Percentiles rank a stretch among this genome's conserved stretches.
Evolutionary conservation across 2,329 filamentous ascomycete species (phyloP).

Genomic region (Xylariaceae sp.): DNA sequence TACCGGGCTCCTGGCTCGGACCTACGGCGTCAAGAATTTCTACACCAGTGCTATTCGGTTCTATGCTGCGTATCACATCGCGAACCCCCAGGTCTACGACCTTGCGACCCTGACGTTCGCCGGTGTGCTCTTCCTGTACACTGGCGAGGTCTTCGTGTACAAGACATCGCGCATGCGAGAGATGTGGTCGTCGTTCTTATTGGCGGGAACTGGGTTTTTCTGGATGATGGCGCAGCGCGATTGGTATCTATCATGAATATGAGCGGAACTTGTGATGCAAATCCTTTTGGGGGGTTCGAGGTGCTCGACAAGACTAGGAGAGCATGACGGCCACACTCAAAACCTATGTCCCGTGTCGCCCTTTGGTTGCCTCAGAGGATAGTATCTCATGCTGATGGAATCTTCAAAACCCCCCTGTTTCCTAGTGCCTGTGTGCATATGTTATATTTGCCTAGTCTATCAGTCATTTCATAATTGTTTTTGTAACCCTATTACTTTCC

Average conservation of each 20-base stretch:
- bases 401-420: too few relatives aligned
- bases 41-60: constrained; percentile 31
- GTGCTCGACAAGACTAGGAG: too few relatives aligned
- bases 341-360: too few relatives aligned
- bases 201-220: constrained; percentile 15
- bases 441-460: too few relatives aligned
- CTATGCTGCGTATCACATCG: constrained; percentile 33
- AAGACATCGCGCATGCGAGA: constrained; percentile 23
- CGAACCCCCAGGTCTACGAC: constrained; percentile 30
- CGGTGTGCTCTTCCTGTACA: constrained; percentile 30
- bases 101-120: constrained; percentile 29
- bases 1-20: constrained; percentile 28
- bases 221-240: constrained; percentile 26
- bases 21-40: constrained; percentile 35
- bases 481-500: too few relatives aligned
- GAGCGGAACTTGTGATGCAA: too few relatives aligned
- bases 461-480: too few relatives aligned
- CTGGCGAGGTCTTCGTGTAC: constrained; percentile 26
- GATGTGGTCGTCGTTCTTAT: constrained; percentile 20
- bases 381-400: too few relatives aligned
- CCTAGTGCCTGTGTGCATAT: too few relatives aligned
- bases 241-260: constrained; percentile 16
- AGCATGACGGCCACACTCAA: too few relatives aligned
- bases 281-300: too few relatives aligned
- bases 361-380: too few relatives aligned